Base-by-base conservation (phyloP, 345 rosid species). In the Cardamine chenopodiifolia region DNA sequence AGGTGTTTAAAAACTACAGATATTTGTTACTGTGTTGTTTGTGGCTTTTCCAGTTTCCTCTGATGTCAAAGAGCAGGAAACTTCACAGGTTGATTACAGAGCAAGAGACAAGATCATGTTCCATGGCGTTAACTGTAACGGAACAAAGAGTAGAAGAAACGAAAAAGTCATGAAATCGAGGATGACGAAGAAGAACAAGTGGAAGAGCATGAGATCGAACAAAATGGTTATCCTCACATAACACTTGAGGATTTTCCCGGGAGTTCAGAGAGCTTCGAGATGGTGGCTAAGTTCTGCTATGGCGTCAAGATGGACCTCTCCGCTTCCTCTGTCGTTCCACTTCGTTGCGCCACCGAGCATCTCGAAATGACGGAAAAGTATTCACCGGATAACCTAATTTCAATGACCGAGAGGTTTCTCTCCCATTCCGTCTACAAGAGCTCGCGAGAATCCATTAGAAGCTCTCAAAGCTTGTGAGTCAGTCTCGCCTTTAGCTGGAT, bases 241-340 rank as follows among this genome's bases (percentile, higher is more conserved):
- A 49, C 68, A 15, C 88, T 95, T 12, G 80, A 76, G 49, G 96
- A 86, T 35, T 92, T 95, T 29, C 99, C 99, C 2, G 97, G 99
- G 4, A 91, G 99, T 23, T 89, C 97, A 11, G 92, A 89, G 59
- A 79, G 92, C 10, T 95, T 95, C 78, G 97, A 95, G 86, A 62
- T 85, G 86, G 89, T 85, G 20, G 92, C 96, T 10, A 95, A 90
- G 87, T 95, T 90, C 85, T 95, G 97, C 80, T 95, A 95, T 77
- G 97, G 97, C 19, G 94, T 92, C 58, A 95, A 87, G 77, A 47
- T 90, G 73, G 99, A 90, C 32, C 78, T 95, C 59, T 79, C 92
- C 4, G 71, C 96, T 65, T 80, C 86, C 74, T 85, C 76, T 54
- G 90, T 80, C 10, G 92, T 81, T 4, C 97, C 89, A 0, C 97